phyloP scores from a whole-genome alignment of 2,329 filamentous ascomycete genomes.

The Teratosphaeria zuluensis region DNA sequence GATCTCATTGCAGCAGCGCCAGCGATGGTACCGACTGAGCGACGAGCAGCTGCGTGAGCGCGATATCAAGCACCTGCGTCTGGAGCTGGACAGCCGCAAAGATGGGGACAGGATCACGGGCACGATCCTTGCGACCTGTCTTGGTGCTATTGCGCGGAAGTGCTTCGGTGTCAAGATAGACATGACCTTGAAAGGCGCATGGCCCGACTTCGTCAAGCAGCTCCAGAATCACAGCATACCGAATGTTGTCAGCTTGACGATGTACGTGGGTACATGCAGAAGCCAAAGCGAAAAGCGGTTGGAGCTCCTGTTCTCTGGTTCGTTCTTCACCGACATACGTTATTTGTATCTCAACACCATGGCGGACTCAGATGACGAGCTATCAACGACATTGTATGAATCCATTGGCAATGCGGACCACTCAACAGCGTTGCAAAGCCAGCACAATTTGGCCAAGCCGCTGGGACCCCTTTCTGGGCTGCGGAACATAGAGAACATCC shows the following conservation, averaged over 20 bases:
- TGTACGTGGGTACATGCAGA: constrained; percentile 3
- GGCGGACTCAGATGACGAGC: background rate
- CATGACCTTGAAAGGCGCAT: constrained; percentile 6
- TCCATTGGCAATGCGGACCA: background rate
- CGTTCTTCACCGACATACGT: constrained; percentile 9
- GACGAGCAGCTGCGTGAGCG: constrained; percentile 12
- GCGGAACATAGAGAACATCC: constrained; percentile 10
- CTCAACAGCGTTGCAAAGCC: background rate
- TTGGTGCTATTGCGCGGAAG: constrained; percentile 9
- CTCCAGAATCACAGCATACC: constrained; percentile 7
- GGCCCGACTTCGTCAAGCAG: constrained; percentile 4
- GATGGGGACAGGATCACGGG: constrained; percentile 2
- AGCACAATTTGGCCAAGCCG: background rate
- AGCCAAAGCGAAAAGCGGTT: constrained; percentile 3
- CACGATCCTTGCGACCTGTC: constrained; percentile 7
- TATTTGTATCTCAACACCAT: constrained; percentile 5
- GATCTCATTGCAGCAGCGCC: constrained; percentile 10
- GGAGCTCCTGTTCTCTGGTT: constrained; percentile 12
- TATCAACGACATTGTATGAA: background rate
- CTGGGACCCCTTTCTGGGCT: constrained; percentile 7
- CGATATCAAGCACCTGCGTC: constrained; percentile 9
- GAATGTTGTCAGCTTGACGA: constrained; percentile 7
- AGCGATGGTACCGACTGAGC: constrained; percentile 11
- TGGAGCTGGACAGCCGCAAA: constrained; percentile 3
- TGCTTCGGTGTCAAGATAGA: constrained; percentile 6